A percentile compares a stretch with the other conserved stretches of the same genome.
Evolutionary conservation across 306 rosid species (phyloP).

Genomic region (Cicer pinnatifidum): DNA sequence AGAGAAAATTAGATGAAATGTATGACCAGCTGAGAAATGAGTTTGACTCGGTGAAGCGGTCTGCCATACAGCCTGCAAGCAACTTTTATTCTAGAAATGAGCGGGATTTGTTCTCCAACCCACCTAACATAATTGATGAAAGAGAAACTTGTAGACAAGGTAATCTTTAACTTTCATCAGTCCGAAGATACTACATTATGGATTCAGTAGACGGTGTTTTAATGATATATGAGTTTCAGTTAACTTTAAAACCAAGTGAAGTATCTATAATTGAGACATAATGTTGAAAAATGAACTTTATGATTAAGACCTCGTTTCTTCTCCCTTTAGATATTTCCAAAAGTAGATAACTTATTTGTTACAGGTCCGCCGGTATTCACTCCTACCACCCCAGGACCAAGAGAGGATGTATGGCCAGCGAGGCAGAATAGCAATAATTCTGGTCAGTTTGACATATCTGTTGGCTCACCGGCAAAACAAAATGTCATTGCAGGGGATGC

Average conservation of each 20-base stretch:
- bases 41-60: conserved; percentile 73
- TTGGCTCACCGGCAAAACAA: conserved; percentile 83
- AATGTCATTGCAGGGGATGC: conserved; percentile 58
- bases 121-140: conserved; percentile 68
- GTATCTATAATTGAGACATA: not conserved
- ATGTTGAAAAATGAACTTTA: conserved; percentile 21
- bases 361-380: conserved; percentile 78
- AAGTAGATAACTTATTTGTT: conserved; percentile 82
- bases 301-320: conserved; percentile 38
- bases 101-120: conserved; percentile 76
- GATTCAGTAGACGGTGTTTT: conserved; percentile 14
- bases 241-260: conserved; percentile 33
- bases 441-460: conserved; percentile 74
- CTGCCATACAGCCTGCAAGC: conserved; percentile 82
- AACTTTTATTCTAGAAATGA: conserved; percentile 90
- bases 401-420: conserved; percentile 93
- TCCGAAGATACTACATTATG: conserved; percentile 8
- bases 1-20: conserved; percentile 99
- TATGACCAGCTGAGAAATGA: conserved; percentile 93
- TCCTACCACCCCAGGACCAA: conserved; percentile 98
- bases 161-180: conserved; percentile 48
- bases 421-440: conserved; percentile 90
- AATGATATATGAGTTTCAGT: not conserved
- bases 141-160: conserved; percentile 84
- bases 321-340: conserved; percentile 64